Evolutionary conservation across 768 basidiomycete genomes (phyloP).

Genomic region (Russula abietina): DNA sequence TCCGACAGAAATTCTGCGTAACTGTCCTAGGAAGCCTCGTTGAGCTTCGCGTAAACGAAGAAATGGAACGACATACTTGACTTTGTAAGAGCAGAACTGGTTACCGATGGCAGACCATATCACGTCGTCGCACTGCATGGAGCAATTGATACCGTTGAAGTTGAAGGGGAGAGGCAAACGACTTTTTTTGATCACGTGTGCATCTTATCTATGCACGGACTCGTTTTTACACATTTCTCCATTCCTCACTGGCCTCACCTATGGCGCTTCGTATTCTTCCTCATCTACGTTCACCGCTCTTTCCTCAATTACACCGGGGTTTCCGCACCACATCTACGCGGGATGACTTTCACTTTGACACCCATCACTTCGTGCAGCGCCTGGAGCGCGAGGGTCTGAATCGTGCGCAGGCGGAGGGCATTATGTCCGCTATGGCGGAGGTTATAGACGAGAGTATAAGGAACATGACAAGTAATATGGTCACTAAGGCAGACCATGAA

Average conservation of each 20-base stretch:
- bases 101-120: slow-evolving; percentile 95
- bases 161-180: background rate
- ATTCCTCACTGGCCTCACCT: background rate
- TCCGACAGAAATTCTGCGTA: slow-evolving; percentile 97
- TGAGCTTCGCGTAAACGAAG: background rate
- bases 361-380: slow-evolving; percentile 89
- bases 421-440: slow-evolving; percentile 95
- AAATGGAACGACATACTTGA: slow-evolving; percentile 65
- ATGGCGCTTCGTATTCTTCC: slow-evolving; percentile 13
- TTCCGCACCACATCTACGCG: slow-evolving; percentile 15
- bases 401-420: slow-evolving; percentile 88
- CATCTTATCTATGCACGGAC: background rate
- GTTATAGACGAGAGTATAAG: slow-evolving; percentile 96
- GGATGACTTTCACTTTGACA: slow-evolving; percentile 82
- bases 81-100: slow-evolving; percentile 99
- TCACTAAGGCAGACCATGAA: slow-evolving; percentile 93
- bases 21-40: slow-evolving; percentile 53
- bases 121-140: slow-evolving; percentile 94
- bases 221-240: background rate
- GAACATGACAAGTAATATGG: slow-evolving; percentile 95
- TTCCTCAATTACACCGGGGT: slow-evolving; percentile 1
- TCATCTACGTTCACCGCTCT: slow-evolving; percentile 4
- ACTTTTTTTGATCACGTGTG: slow-evolving; percentile 10
- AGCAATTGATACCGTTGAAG: slow-evolving; percentile 2
- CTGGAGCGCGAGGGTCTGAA: slow-evolving; percentile 86